Base-by-base conservation (phyloP, 768 basidiomycete genomes). In the Boletus rufocinnamomeus region DNA sequence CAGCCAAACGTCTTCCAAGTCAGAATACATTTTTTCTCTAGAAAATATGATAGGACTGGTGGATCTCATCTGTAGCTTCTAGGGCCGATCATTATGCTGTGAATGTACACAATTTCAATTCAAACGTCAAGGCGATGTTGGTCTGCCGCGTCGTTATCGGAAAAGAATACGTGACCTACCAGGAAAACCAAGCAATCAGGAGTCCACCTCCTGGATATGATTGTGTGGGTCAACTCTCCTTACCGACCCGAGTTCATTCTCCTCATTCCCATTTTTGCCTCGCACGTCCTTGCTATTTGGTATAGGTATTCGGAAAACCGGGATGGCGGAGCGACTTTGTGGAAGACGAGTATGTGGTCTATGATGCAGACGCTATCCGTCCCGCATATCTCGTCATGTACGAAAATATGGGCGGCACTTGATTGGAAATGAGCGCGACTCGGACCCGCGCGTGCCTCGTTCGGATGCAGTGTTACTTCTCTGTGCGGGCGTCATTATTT, bases 261-360 rank as follows among this genome's bases (percentile, higher is more conserved):
- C 40, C 32, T 51, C 45, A 23, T 11, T 34, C 16, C 25, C 28
- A 6, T 19, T 16, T 27, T 38, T 11, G 2, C 46, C 43, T 21
- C 4, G 14, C 17, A 23, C 28, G 11, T 30, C 10, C 16, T 38
- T 17, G 6, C 14, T 1, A 2, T 16, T 4, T 3, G 30, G 25
- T 19, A 62, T 50, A 68, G 68, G 62, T 70, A 2, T 50, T 45
- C 23, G 68, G 52, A 9, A 47, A 50, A 45, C 47, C 68, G 0
- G 68, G 62, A 10, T 5, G 2, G 10, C 13, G 30, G 2, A 62
- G 67, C 21, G 41, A 7, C 10, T 70, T 70, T 34, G 1, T 2
- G 17, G 63, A 67, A 5, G 70, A 67, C 45, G 69, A 72, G 37
- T 65, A 25, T 27, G 70, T 72, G 28, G 63, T 70, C 9, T 72